Conservation (phyloP, 1,284 basidiomycete genomes). For the Melampsora medusae region DNA sequence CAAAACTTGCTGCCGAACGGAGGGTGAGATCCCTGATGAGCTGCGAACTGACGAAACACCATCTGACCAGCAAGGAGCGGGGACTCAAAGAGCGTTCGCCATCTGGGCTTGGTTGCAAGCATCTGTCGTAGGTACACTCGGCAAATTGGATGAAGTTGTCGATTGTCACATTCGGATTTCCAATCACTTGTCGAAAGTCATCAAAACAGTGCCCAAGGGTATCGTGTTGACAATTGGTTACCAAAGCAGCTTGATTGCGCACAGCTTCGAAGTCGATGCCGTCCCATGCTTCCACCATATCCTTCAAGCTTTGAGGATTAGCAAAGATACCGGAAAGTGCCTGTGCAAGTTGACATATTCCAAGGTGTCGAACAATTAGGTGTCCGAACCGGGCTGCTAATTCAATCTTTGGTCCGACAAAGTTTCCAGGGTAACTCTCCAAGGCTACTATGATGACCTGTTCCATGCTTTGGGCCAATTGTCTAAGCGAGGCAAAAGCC, state of each 20-base stretch:
- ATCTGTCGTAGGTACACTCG: constrained; percentile 82
- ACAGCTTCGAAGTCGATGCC: constrained; percentile 84
- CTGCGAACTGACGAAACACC: constrained; percentile 85
- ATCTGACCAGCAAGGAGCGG: constrained; percentile 60
- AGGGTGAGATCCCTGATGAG: constrained; percentile 83
- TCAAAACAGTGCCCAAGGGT: constrained; percentile 77
- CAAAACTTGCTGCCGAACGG: constrained; percentile 80
- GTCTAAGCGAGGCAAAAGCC: constrained; percentile 68
- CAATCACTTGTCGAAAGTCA: constrained; percentile 74
- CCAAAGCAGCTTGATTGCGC: constrained; percentile 80
- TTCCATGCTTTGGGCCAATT: constrained; percentile 84
- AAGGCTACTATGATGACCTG: constrained; percentile 75
- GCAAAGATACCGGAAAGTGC: constrained; percentile 77
- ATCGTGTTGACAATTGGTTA: constrained; percentile 84
- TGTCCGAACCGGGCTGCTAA: constrained; percentile 81
- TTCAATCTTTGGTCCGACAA: constrained; percentile 83
- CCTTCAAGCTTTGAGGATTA: constrained; percentile 74
- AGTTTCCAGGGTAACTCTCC: constrained; percentile 78
- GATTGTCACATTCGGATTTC: constrained; percentile 66
- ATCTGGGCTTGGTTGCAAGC: constrained; percentile 67
- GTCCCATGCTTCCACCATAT: constrained; percentile 80
- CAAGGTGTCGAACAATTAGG: constrained; percentile 79
- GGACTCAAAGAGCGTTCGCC: constrained; percentile 43
- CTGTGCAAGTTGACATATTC: constrained; percentile 83
- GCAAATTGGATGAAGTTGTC: constrained; percentile 82